Evolutionary conservation across 768 basidiomycete genomes (phyloP).

Genomic region (Nidularia pulvinata): DNA sequence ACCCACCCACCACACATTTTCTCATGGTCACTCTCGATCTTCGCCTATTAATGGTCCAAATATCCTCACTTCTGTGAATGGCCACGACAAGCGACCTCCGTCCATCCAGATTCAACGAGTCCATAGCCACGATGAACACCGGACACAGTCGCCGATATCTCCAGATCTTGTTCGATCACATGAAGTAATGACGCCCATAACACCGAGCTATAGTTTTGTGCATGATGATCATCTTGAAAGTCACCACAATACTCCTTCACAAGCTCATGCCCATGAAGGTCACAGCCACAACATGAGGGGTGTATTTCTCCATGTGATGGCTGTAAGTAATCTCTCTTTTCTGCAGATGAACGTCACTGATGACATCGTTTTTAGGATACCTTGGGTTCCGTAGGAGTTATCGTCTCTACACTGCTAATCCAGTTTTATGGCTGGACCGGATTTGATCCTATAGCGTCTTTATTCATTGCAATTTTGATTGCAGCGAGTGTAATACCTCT

Average conservation of each 20-base stretch:
- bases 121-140: slow-evolving; percentile 8
- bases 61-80: neutral
- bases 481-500: slow-evolving; percentile 95
- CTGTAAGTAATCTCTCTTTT: slow-evolving; percentile 46
- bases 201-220: slow-evolving; percentile 60
- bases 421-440: slow-evolving; percentile 98
- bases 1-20: slow-evolving; percentile 14
- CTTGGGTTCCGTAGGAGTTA: slow-evolving; percentile 96
- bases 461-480: slow-evolving; percentile 95
- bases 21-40: slow-evolving; percentile 19
- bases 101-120: slow-evolving; percentile 8
- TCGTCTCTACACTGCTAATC: slow-evolving; percentile 94
- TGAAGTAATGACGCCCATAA: slow-evolving; percentile 49
- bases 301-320: slow-evolving; percentile 97
- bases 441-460: slow-evolving; percentile 96
- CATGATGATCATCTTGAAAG: slow-evolving; percentile 50
- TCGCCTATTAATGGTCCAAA: slow-evolving; percentile 1
- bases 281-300: slow-evolving; percentile 99
- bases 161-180: neutral
- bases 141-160: slow-evolving; percentile 10
- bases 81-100: slow-evolving; percentile 9
- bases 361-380: slow-evolving; percentile 62
- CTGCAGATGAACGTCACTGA: neutral
- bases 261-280: slow-evolving; percentile 65
- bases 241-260: slow-evolving; percentile 52